phyloP scores from a whole-genome alignment of 768 basidiomycete species.

The Trametes meyenii region DNA sequence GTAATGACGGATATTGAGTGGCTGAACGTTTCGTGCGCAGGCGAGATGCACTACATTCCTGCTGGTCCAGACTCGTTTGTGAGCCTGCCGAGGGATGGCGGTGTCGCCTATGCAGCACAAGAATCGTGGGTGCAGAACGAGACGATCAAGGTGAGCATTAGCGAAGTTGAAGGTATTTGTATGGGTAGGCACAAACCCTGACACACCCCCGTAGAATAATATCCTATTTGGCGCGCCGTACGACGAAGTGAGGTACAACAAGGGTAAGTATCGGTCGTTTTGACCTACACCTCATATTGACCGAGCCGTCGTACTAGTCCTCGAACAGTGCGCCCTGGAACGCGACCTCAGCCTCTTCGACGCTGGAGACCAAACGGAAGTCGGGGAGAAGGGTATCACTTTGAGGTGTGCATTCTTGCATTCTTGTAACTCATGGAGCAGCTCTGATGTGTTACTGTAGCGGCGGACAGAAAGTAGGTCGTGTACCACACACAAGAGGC shows the following conservation, averaged over 20 bases:
- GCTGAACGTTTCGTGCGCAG: constrained; percentile 6
- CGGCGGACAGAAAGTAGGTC: constrained; percentile 48
- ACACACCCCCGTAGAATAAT: constrained; percentile 23
- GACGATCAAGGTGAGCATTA: constrained; percentile 36
- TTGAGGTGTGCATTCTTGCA: constrained; percentile 32
- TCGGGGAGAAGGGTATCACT: constrained; percentile 60
- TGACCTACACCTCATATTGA: not conserved
- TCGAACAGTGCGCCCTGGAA: constrained; percentile 42
- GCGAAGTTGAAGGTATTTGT: not conserved
- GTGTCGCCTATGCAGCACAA: constrained; percentile 52
- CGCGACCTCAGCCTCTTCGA: constrained; percentile 51
- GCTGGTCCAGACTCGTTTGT: constrained; percentile 40
- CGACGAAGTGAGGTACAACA: constrained; percentile 32
- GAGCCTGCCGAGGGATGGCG: constrained; percentile 46
- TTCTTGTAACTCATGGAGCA: too few species aligned
- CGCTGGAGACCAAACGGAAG: constrained; percentile 54
- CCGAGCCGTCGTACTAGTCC: too few species aligned
- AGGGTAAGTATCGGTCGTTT: constrained; percentile 12
- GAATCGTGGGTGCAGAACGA: constrained; percentile 54
- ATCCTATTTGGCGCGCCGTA: constrained; percentile 32
- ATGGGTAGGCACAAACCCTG: not conserved
- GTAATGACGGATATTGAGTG: not conserved
- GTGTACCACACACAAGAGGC: too few species aligned
- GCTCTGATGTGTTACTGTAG: constrained; percentile 1
- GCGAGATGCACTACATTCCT: constrained; percentile 38